Percentiles rank a stretch among this genome's conserved stretches.
Conservation (phyloP, 495 filamentous ascomycete species). For the Penicillium flavigenum region DNA sequence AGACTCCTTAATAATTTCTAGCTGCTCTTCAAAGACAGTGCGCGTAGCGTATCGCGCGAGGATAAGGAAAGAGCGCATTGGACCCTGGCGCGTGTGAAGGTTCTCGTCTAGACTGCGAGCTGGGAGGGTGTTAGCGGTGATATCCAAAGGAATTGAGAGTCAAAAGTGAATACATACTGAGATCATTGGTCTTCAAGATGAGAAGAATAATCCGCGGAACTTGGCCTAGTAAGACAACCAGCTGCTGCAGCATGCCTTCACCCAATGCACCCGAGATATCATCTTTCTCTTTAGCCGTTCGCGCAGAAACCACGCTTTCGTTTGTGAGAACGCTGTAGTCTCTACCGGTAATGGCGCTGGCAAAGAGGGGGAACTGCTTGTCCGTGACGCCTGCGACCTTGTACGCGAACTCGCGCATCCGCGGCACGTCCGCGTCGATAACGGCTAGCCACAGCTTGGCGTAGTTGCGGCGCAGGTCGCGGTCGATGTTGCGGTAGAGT, state of each 20-base stretch:
- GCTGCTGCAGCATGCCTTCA: slow-evolving; percentile 80
- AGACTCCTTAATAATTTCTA: slow-evolving; percentile 62
- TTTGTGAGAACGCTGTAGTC: slow-evolving; percentile 75
- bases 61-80: slow-evolving; percentile 87
- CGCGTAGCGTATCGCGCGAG: slow-evolving; percentile 88
- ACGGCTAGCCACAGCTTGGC: slow-evolving; percentile 98
- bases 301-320: slow-evolving; percentile 58
- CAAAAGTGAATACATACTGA: slow-evolving; percentile 58
- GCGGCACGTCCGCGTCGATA: slow-evolving; percentile 76
- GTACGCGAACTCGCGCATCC: slow-evolving; percentile 83
- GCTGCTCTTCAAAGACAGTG: slow-evolving; percentile 82
- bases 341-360: slow-evolving; percentile 91
- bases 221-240: slow-evolving; percentile 84
- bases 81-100: slow-evolving; percentile 84
- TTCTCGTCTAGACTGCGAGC: slow-evolving; percentile 90
- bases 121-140: slow-evolving; percentile 27
- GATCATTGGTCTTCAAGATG: slow-evolving; percentile 97
- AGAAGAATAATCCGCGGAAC: slow-evolving; percentile 90
- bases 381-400: slow-evolving; percentile 88
- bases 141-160: slow-evolving; percentile 1
- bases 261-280: slow-evolving; percentile 77
- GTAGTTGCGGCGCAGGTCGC: slow-evolving; percentile 75
- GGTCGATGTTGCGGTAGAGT: slow-evolving; percentile 89
- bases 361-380: slow-evolving; percentile 93
- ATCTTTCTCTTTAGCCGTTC: slow-evolving; percentile 73